A percentile compares a stretch with the other conserved stretches of the same genome.
These are phyloP conservation scores for Zhuliangozyma parablackwelliae DNA, from an alignment of 1,139 yeast genomes.

Conservation along the genomic window DNA sequence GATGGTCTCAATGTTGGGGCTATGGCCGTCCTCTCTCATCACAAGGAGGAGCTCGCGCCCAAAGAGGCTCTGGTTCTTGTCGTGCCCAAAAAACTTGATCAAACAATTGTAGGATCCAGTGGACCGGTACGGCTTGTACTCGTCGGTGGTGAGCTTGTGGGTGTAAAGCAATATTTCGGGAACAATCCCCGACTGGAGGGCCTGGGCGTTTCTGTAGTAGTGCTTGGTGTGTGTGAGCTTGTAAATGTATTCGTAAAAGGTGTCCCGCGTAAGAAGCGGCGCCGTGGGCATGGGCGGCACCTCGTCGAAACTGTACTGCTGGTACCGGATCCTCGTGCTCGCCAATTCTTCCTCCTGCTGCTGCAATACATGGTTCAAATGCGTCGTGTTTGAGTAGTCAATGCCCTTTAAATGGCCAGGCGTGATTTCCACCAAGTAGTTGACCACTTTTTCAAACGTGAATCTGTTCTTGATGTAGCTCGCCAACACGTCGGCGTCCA, in stretches of 20 bases:
- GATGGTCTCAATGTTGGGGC: conserved; percentile 39
- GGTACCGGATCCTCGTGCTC: too few species aligned
- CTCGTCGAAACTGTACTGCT: conserved; percentile 21
- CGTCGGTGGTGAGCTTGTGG: conserved; percentile 30
- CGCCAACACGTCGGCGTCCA: conserved; percentile 18
- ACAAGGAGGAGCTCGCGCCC: conserved; percentile 39
- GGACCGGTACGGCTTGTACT: conserved; percentile 28
- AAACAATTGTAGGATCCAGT: conserved; percentile 38
- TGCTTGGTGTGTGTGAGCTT: conserved; percentile 32
- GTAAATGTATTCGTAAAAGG: conserved; percentile 36
- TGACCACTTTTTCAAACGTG: conserved; percentile 29
- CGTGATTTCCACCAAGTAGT: conserved; percentile 27
- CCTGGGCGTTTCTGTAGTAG: conserved; percentile 33
- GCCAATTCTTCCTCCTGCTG: conserved; percentile 9
- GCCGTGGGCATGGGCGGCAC: conserved; percentile 32
- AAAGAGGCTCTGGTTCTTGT: conserved; percentile 40
- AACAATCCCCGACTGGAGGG: conserved; percentile 33
- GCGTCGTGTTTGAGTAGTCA: conserved; percentile 6
- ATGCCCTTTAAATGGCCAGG: conserved; percentile 24
- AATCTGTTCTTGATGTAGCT: conserved; percentile 25
- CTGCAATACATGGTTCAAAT: conserved; percentile 11
- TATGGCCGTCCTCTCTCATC: conserved; percentile 41
- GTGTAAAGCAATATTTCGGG: conserved; percentile 38
- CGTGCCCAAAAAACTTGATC: conserved; percentile 39
- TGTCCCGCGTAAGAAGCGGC: conserved; percentile 16